Base-by-base conservation (phyloP, 805 yeast species). In the Diddensiella transvaalensis region DNA sequence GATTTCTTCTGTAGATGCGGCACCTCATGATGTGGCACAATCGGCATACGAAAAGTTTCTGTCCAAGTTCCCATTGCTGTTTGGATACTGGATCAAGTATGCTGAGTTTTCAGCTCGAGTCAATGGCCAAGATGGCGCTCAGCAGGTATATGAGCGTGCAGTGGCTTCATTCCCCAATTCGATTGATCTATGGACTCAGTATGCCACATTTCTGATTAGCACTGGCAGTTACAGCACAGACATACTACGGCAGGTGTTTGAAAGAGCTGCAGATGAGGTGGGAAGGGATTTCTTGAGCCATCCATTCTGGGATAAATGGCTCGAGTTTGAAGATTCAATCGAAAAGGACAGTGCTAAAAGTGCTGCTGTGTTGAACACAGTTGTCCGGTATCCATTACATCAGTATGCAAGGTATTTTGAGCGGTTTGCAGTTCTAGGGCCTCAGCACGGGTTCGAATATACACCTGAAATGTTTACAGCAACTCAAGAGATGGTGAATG, bases 331-430 rank as follows among this genome's bases (percentile, higher is more conserved):
- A 56, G 62, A 67, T 2, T 64, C 68, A 22, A 64, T 64, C 22
- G 73, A 69, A 32, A 63, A 77, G 3, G 58, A 71, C 2, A 59
- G 63, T 2, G 60, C 78, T 1, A 73, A 79, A 1, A 42, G 51
- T 15, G 69, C 49, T 64, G 44, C 23, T 3, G 81, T 38, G 63
- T 79, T 41, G 60, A 60, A 32, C 2, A 46, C 52, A 19, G 52
- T 68, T 13, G 47, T 64, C 3, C 49, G 48, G 13, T 70, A 86
- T 2, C 98, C 98, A 0, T 65, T 90, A 40, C 91, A 93, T 65
- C 93, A 88, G 58, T 90, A 93, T 63, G 85, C 97, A 0, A 80
- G 80, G 54, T 91, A 85, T 63, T 83, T 77, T 58, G 80, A 71
- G 63, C 73, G 59, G 23, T 62, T 60, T 40, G 44, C 47, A 4